A percentile compares a stretch with the other conserved stretches of the same genome.
Conservation (phyloP, 768 basidiomycete species). For the Arthromyces matolae region DNA sequence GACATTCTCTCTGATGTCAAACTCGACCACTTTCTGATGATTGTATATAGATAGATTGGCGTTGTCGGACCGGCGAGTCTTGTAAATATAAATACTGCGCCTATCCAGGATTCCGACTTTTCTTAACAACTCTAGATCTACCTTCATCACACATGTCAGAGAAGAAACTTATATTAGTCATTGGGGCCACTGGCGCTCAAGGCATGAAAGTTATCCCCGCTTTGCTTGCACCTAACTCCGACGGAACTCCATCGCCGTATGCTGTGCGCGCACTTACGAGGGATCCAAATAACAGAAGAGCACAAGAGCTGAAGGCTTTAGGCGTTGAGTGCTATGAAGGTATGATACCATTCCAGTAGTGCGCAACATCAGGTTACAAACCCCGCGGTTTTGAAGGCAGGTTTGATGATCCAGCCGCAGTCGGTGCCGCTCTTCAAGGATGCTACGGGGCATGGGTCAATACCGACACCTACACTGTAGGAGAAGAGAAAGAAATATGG, state of each 20-base stretch:
- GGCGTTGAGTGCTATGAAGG: slow-evolving; percentile 39
- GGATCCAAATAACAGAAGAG: slow-evolving; percentile 28
- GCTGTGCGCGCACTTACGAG: slow-evolving; percentile 40
- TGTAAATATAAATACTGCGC: slow-evolving; percentile 2
- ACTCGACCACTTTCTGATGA: slow-evolving; percentile 3
- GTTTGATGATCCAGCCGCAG: slow-evolving; percentile 28
- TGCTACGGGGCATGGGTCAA: slow-evolving; percentile 41
- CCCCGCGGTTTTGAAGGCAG: slow-evolving; percentile 21
- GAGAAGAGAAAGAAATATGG: slow-evolving; percentile 37
- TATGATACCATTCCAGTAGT: slow-evolving; percentile 1
- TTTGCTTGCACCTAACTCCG: slow-evolving; percentile 29
- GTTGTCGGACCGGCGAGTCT: not conserved
- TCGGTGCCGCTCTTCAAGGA: slow-evolving; percentile 30
- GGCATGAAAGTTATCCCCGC: slow-evolving; percentile 37
- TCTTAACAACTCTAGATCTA: not conserved
- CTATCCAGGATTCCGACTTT: too few species aligned
- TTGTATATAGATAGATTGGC: not conserved
- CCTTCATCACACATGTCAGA: slow-evolving; percentile 7
- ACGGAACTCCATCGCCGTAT: slow-evolving; percentile 40
- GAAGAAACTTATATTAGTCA: slow-evolving; percentile 39
- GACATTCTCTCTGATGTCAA: not conserved
- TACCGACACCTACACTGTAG: slow-evolving; percentile 38
- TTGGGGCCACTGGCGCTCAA: slow-evolving; percentile 46
- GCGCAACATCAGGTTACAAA: not conserved
- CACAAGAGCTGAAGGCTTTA: slow-evolving; percentile 29